Evolutionary conservation across 768 basidiomycete species (phyloP).

Genomic region (Rhizopogon vinicolor): DNA sequence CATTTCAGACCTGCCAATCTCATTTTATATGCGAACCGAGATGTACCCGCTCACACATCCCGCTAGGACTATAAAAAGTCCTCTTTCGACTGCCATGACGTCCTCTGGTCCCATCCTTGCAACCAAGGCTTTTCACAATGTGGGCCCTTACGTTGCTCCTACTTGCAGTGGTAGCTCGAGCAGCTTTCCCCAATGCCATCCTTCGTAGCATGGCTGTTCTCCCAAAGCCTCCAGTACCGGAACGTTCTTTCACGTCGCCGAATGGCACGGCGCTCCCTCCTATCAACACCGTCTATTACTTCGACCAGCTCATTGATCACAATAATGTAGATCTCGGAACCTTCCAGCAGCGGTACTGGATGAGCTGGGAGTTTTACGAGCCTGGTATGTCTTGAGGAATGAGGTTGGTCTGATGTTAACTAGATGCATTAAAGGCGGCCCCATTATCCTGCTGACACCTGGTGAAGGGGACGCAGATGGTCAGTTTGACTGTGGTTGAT

Average conservation of each 20-base stretch:
- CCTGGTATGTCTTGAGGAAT: slow-evolving; percentile 24
- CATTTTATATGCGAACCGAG: no score
- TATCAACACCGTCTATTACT: slow-evolving; percentile 22
- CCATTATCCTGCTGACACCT: slow-evolving; percentile 40
- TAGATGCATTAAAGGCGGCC: slow-evolving; percentile 11
- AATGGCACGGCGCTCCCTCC: slow-evolving; percentile 22
- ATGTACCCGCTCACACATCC: no score
- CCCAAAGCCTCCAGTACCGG: slow-evolving; percentile 8
- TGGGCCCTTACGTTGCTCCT: no score
- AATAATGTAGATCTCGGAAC: slow-evolving; percentile 58
- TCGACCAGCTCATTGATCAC: slow-evolving; percentile 38
- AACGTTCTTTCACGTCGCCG: slow-evolving; percentile 8
- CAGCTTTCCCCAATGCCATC: slow-evolving; percentile 15
- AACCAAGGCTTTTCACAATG: no score
- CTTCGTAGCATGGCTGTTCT: slow-evolving; percentile 11
- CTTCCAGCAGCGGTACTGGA: slow-evolving; percentile 73
- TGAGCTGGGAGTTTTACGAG: slow-evolving; percentile 62
- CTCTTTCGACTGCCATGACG: no score
- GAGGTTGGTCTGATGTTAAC: no score
- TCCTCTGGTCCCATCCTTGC: no score
- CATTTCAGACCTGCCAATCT: no score
- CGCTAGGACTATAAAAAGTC: no score
- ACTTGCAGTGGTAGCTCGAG: neutral
- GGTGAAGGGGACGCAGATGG: slow-evolving; percentile 57
- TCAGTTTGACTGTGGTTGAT: neutral